Base-by-base conservation (phyloP, 108 stramenopile genomes). In the Stephanodiscus triporus region DNA sequence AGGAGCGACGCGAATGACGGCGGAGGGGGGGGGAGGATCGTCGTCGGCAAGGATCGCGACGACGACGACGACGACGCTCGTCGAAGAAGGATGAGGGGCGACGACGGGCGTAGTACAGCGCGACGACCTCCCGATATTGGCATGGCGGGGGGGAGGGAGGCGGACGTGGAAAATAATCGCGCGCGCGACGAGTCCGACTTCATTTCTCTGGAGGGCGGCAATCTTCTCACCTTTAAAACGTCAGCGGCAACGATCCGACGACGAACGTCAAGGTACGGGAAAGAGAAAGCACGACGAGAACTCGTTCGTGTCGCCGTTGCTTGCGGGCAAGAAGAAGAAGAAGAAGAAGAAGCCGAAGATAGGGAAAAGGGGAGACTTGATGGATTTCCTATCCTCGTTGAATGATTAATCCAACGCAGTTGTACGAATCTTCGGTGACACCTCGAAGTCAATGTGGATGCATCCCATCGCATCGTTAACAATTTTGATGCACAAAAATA, bases 381-480 rank as follows among this genome's bases (percentile, higher is more conserved):
- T 78, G 77, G 70, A 78, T 36, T 78, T 78, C 50, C 53, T 80
- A 9, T 80, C 79, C 9, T 73, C 72, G 6, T 49, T 80, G 30
- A 80, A 80, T 69, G 72, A 80, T 73, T 80, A 42, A 80, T n/a
- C 30, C 1, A 27, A 14, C 22, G n/a, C n/a, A n/a, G n/a, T n/a
- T n/a, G n/a, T n/a, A n/a, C n/a, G n/a, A n/a, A n/a, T n/a, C n/a
- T n/a, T n/a, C n/a, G n/a, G n/a, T n/a, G n/a, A n/a, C n/a, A n/a
- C n/a, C n/a, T n/a, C n/a, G n/a, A n/a, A n/a, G n/a, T n/a, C n/a
- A n/a, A n/a, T n/a, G n/a, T n/a, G n/a, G n/a, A n/a, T n/a, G n/a
- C n/a, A n/a, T n/a, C n/a, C n/a, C n/a, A n/a, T n/a, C n/a, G n/a
- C 32, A 4, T 34, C 5, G 32, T 5, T 2, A 34, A 5, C 4